Evolutionary conservation across 495 filamentous ascomycete genomes (phyloP), one percentile per base, ranked within the genome.

Genomic region (Pyrenula massariospora): DNA sequence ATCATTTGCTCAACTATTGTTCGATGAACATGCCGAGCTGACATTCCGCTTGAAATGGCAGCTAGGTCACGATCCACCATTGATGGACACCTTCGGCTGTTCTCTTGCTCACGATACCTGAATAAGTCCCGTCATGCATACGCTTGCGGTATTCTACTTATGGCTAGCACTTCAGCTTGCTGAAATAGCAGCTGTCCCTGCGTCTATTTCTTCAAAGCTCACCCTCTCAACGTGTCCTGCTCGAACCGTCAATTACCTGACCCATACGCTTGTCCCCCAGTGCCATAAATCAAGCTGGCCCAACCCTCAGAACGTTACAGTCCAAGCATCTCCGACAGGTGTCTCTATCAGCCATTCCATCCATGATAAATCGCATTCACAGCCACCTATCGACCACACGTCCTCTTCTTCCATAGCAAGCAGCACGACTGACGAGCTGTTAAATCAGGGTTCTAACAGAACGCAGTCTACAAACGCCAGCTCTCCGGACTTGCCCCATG

Each of bases 231-330:
- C 78, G 12, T 91, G 88, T 70, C 78, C 82, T 55, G 80, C 73
- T 57, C 73, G 78, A 58, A 88, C 85, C 2, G 80, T 87, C 57
- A 91, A 92, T 67, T 89, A 90, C 69, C 87, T 92, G 57, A 89
- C 87, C 12, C 84, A 89, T 61, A 80, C 80, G 10, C 70, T 91
- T 42, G 86, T 87, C 52, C 87, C 90, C 69, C 88, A 87, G 68
- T 91, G 88, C 63, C 64, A 25, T 48, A 48, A 50, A 62, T 63
- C n/a, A 55, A 59, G 56, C 49, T 59, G 36, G 57, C 62, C 48
- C 61, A n/a, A 58, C 58, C 25, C 25, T 55, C 19, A 63, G 51
- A 20, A 54, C 52, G 8, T 54, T 42, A 47, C 53, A 62, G 22
- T 22, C 61, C 22, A 56, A 47, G 42, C 48, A 55, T 48, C n/a